A percentile compares a stretch with the other conserved stretches of the same genome.
Evolutionary conservation across 2,329 filamentous ascomycete genomes (phyloP).

Genomic region (Chrysoporthe cubensis): DNA sequence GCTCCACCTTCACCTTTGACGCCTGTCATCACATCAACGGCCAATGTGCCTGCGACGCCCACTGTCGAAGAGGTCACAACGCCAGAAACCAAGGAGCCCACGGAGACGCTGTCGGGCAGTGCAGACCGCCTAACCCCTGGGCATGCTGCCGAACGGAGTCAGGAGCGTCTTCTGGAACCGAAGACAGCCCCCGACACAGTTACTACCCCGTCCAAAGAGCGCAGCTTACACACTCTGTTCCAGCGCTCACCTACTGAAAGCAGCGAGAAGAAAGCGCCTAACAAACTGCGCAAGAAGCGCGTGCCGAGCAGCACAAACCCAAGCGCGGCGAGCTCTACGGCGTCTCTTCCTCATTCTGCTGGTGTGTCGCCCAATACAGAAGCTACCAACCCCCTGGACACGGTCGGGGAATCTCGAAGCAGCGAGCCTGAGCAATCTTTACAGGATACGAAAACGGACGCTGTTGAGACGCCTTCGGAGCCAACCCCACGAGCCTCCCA

Average conservation of each 20-base stretch:
- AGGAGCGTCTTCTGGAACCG: conserved; percentile 51
- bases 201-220: conserved; percentile 66
- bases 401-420: conserved; percentile 25
- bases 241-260: conserved; percentile 68
- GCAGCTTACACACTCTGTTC: conserved; percentile 71
- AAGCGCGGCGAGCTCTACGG: conserved; percentile 88
- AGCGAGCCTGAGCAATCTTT: conserved; percentile 22
- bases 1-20: conserved; percentile 40
- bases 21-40: conserved; percentile 47
- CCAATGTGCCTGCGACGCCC: conserved; percentile 50
- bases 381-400: conserved; percentile 51
- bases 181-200: conserved; percentile 40
- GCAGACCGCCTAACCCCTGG: conserved; percentile 20
- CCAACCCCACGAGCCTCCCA: conserved; percentile 53
- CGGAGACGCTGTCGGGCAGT: conserved; percentile 22
- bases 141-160: conserved; percentile 48
- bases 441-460: conserved; percentile 30
- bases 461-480: conserved; percentile 45
- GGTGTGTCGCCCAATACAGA: conserved; percentile 53
- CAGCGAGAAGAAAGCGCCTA: conserved; percentile 73
- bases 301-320: conserved; percentile 76
- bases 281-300: conserved; percentile 89
- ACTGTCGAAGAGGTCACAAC: conserved; percentile 43
- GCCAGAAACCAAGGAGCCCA: conserved; percentile 31
- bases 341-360: conserved; percentile 65